phyloP scores from a whole-genome alignment of 768 basidiomycete species.

The Lanmaoa pseudosensibilis region DNA sequence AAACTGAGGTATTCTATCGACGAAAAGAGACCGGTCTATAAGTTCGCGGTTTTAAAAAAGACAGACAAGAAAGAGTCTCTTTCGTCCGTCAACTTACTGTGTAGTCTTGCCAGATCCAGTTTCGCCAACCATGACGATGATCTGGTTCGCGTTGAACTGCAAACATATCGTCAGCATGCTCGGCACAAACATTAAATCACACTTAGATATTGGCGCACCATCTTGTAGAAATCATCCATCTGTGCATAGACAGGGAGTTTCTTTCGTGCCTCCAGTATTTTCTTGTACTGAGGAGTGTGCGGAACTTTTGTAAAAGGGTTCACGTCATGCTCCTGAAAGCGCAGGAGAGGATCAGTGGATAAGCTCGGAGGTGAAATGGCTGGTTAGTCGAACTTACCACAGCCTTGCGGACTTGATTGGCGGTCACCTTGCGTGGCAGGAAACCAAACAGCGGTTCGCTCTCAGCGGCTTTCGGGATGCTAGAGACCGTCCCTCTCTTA shows the following conservation, averaged over 20 bases:
- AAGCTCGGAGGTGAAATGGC: background rate
- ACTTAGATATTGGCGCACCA: conserved; percentile 67
- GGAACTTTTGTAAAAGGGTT: conserved; percentile 90
- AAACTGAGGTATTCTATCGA: conserved; percentile 88
- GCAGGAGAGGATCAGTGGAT: background rate
- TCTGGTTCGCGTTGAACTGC: conserved; percentile 54
- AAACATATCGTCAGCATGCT: background rate
- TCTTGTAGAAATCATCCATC: conserved; percentile 90
- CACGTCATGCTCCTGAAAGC: conserved; percentile 63
- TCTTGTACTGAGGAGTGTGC: conserved; percentile 76
- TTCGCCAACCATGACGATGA: conserved; percentile 90
- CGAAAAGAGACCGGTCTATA: conserved; percentile 32
- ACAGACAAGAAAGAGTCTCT: conserved; percentile 22
- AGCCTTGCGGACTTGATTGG: conserved; percentile 62
- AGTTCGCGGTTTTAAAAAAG: conserved; percentile 21
- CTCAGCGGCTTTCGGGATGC: conserved; percentile 17
- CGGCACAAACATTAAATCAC: background rate
- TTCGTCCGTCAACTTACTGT: conserved; percentile 58
- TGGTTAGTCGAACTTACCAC: conserved; percentile 51
- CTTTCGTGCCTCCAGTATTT: conserved; percentile 81
- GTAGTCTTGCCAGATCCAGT: conserved; percentile 97
- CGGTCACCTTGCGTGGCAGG: conserved; percentile 65
- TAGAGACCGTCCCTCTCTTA: conserved; percentile 28
- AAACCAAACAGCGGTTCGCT: conserved; percentile 74
- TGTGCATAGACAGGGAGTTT: conserved; percentile 89